Percentiles rank a stretch among this genome's conserved stretches.
These are phyloP conservation scores for Chaetoscypha palmicola DNA, from an alignment of 2,329 filamentous ascomycete genomes.

Conservation along the genomic window DNA sequence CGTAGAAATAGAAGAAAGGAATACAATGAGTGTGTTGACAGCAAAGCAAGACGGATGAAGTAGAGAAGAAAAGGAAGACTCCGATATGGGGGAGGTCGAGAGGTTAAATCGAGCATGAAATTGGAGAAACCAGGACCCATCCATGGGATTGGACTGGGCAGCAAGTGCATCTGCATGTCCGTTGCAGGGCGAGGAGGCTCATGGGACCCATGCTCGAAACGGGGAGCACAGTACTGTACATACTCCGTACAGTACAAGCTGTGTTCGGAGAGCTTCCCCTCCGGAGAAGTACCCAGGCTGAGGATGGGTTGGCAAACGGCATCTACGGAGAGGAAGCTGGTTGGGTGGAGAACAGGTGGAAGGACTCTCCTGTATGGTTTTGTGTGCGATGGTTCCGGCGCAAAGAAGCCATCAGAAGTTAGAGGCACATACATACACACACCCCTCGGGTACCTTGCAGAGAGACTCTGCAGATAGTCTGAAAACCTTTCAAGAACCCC, in stretches of 20 bases:
- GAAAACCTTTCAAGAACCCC: background rate
- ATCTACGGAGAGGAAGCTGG: background rate
- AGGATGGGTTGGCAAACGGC: background rate
- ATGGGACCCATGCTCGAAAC: slow-evolving; percentile 26
- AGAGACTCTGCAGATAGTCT: background rate
- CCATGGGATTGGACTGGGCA: background rate
- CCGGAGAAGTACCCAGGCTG: slow-evolving; percentile 17
- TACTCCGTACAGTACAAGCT: slow-evolving; percentile 10
- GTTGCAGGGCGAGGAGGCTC: slow-evolving; percentile 1
- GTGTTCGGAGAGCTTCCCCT: slow-evolving; percentile 24
- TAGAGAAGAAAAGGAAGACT: slow-evolving; percentile 28
- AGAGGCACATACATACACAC: too few species aligned
- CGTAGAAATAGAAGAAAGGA: slow-evolving; percentile 33
- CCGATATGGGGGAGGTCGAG: slow-evolving; percentile 26
- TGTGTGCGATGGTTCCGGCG: background rate
- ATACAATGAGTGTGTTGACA: slow-evolving; percentile 28
- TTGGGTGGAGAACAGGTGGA: slow-evolving; percentile 3
- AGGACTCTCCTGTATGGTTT: background rate
- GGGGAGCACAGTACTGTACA: slow-evolving; percentile 4
- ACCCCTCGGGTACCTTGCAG: too few species aligned
- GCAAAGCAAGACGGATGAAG: slow-evolving; percentile 26
- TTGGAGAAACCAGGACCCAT: slow-evolving; percentile 20
- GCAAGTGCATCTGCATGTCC: background rate
- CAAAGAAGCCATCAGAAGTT: background rate
- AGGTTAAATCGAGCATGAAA: slow-evolving; percentile 42